Percentiles rank a stretch among this genome's conserved stretches.
phyloP scores from a whole-genome alignment of 2,329 filamentous ascomycete species.

The Paraphoma chrysanthemicola region DNA sequence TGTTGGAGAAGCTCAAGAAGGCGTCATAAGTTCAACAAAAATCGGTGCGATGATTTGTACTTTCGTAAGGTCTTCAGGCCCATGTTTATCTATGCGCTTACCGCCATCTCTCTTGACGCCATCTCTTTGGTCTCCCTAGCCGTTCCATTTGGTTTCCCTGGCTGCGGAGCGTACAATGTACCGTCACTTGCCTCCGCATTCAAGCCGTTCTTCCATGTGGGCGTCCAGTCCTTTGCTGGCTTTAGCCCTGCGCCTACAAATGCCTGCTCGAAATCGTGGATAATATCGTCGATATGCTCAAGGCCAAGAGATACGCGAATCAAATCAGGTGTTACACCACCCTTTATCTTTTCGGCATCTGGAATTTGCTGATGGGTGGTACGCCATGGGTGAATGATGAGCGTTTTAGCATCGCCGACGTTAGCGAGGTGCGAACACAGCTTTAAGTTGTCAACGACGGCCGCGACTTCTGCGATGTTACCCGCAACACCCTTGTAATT shows the following conservation, averaged over 20 bases:
- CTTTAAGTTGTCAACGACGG: slow-evolving; percentile 33
- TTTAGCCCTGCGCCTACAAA: slow-evolving; percentile 15
- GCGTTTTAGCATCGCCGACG: slow-evolving; percentile 39
- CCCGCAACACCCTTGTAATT: slow-evolving; percentile 18
- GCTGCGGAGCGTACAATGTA: slow-evolving; percentile 22
- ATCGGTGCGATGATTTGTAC: no score
- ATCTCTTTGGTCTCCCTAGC: neutral
- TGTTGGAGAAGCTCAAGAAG: slow-evolving; percentile 26
- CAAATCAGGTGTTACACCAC: slow-evolving; percentile 25
- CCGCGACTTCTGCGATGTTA: slow-evolving; percentile 26
- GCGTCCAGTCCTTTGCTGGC: slow-evolving; percentile 15
- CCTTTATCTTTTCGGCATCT: slow-evolving; percentile 30
- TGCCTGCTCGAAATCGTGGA: slow-evolving; percentile 30
- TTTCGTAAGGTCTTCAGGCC: no score
- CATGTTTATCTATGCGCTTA: neutral
- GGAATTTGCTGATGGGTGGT: slow-evolving; percentile 35
- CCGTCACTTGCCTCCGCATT: slow-evolving; percentile 19
- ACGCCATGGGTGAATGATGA: slow-evolving; percentile 34
- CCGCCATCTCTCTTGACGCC: slow-evolving; percentile 3
- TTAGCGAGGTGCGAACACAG: slow-evolving; percentile 32
- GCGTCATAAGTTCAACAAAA: neutral
- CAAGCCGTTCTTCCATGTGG: slow-evolving; percentile 19
- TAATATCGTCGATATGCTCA: slow-evolving; percentile 29
- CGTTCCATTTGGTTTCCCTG: slow-evolving; percentile 1
- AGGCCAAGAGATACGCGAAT: slow-evolving; percentile 26